Conservation (phyloP, 2,329 filamentous ascomycete species). For the Fusarium burgessii region DNA sequence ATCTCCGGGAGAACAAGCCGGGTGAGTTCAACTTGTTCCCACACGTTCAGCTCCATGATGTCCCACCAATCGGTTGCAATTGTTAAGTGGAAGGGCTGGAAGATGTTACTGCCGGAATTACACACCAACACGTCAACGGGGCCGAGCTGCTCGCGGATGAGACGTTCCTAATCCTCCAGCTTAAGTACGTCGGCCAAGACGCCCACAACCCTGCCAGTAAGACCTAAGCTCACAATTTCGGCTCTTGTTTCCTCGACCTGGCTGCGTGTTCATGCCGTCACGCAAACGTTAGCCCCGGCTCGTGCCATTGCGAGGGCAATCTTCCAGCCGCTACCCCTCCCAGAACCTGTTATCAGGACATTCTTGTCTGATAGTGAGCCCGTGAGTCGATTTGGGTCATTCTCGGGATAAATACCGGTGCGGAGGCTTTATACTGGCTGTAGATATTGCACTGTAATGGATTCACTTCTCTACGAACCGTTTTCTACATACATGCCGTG, state of each 20-base stretch:
- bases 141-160: neutral
- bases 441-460: no score
- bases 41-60: neutral
- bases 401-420: neutral
- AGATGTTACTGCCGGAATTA: neutral
- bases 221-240: neutral
- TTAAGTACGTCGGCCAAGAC: neutral
- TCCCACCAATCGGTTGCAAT: neutral
- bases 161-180: neutral
- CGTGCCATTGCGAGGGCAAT: neutral
- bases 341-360: neutral
- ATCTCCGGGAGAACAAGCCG: neutral
- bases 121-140: neutral
- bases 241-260: neutral
- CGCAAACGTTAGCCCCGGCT: neutral
- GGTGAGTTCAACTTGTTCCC: neutral
- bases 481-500: neutral
- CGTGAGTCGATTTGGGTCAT: neutral
- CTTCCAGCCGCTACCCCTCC: neutral
- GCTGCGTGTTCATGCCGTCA: neutral
- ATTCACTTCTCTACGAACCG: no score
- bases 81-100: neutral
- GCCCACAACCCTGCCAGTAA: neutral
- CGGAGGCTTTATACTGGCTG: neutral
- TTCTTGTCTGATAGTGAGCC: neutral